Conservation (phyloP, 2,329 filamentous ascomycete genomes). For the Aureobasidium sp. region DNA sequence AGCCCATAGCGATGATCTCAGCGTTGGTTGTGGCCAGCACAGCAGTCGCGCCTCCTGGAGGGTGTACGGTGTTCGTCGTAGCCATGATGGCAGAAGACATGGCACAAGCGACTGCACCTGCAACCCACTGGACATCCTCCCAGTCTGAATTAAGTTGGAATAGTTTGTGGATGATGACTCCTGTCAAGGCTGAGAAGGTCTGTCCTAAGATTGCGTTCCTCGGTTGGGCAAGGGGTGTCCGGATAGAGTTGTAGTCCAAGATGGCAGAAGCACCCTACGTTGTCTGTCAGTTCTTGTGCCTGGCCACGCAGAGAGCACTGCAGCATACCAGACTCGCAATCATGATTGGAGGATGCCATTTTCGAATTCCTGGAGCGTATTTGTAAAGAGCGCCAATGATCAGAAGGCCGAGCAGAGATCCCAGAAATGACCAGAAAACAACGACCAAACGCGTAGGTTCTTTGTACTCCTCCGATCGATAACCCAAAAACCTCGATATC, state of each 20-base stretch:
- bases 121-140: constrained; percentile 34
- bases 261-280: constrained; percentile 38
- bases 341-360: constrained; percentile 33
- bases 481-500: constrained; percentile 56
- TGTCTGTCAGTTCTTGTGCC: neutral
- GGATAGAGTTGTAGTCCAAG: constrained; percentile 39
- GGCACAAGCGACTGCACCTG: constrained; percentile 36
- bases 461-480: constrained; percentile 28
- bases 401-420: constrained; percentile 36
- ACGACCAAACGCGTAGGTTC: constrained; percentile 35
- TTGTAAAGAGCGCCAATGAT: constrained; percentile 35
- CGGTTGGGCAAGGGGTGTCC: constrained; percentile 39
- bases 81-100: constrained; percentile 37
- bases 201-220: constrained; percentile 39
- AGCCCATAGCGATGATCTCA: constrained; percentile 35
- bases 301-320: neutral
- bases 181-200: constrained; percentile 35
- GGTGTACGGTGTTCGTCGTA: constrained; percentile 39
- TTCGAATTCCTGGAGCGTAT: constrained; percentile 29
- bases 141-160: constrained; percentile 33
- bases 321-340: constrained; percentile 34
- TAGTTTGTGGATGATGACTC: constrained; percentile 36
- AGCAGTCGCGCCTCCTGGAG: constrained; percentile 42
- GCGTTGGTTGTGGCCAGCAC: constrained; percentile 35
- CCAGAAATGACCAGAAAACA: constrained; percentile 35